A percentile compares a stretch with the other conserved stretches of the same genome.
phyloP scores from a whole-genome alignment of 805 yeast genomes.

The Ogataea neopini region DNA sequence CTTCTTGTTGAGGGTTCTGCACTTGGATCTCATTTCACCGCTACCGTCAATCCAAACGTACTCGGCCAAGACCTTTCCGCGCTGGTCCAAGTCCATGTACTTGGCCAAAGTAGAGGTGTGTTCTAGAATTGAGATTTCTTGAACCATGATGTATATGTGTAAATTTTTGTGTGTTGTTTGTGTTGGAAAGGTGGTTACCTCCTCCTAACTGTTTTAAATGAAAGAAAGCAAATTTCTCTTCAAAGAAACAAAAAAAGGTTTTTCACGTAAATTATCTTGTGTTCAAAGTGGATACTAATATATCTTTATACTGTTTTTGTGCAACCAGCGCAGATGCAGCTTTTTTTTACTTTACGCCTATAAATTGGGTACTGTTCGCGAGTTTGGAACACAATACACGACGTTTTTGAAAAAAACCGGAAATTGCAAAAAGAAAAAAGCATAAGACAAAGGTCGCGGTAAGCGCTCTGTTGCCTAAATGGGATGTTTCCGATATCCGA shows the following conservation, averaged over 20 bases:
- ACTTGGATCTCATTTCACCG: constrained; percentile 90
- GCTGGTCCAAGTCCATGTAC: constrained; percentile 81
- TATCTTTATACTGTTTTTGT: constrained; percentile 15
- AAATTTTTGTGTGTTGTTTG: constrained; percentile 1
- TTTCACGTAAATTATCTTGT: not conserved
- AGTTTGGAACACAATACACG: constrained; percentile 6
- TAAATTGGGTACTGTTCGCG: constrained; percentile 13
- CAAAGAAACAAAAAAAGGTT: not conserved
- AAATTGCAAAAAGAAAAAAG: constrained; percentile 9
- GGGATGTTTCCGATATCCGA: constrained; percentile 7
- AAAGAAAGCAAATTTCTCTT: constrained; percentile 7
- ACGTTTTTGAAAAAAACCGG: constrained; percentile 7
- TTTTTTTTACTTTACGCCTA: constrained; percentile 4
- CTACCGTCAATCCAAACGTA: constrained; percentile 97
- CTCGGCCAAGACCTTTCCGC: constrained; percentile 88
- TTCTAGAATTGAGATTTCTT: constrained; percentile 43
- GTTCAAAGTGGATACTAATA: constrained; percentile 15
- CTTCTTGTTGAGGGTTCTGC: constrained; percentile 75
- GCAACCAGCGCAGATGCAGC: constrained; percentile 4
- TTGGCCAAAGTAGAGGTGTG: constrained; percentile 82
- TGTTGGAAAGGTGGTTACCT: not conserved
- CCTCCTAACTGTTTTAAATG: not conserved
- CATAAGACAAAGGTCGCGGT: constrained; percentile 1
- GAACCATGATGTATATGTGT: constrained; percentile 20
- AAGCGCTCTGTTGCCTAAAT: constrained; percentile 7